Evolutionary conservation across 2,329 filamentous ascomycete species (phyloP), one percentile per base, ranked within the genome.

Genomic region (Cyphellophora attinorum): DNA sequence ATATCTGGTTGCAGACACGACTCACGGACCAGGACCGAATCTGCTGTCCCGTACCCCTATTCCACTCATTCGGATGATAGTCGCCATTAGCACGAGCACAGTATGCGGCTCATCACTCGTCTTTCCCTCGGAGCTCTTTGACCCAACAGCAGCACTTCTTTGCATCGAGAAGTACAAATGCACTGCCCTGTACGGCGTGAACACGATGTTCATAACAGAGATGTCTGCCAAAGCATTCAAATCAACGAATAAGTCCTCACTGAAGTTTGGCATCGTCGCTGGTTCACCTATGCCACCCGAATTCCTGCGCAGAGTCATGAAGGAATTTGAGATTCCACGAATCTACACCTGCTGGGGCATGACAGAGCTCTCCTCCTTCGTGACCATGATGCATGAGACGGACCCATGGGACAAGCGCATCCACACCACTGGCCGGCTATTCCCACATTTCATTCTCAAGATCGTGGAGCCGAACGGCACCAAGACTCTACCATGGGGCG

Each of bases 331-430:
- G 29, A 64, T 96, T 11, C 72, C 69, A 0, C 81, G 93, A 36
- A 61, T 95, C 11, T 88, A 86, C 0, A 95, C 93, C 44, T 93
- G 86, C 65, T 95, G 94, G 57, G 86, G 86, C 41, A 93, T 93
- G 85, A 94, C 86, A 2, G 86, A 94, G 60, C 93, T 85, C 44
- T 81, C 49, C 68, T 72, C 64, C 3, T 67, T 73, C 0, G 68
- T 64, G 4, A 74, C 73, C 45, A 93, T 93, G 86, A 93, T 85
- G 0, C 65, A 74, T 0, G 86, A 83, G 0, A 59, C 71, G 11
- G 85, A 93, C 52, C 76, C 83, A 0, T 62, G 84, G 3, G 70
- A 70, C 19, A 81, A 81, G 57, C 70, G 85, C 25, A 80, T 84
- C 29, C 67, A 73, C 23, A 80, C 73, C 3, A 84, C 95, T 2